Base-by-base conservation (phyloP, 208 protist species). In the Acanthamoeba triangularis region DNA sequence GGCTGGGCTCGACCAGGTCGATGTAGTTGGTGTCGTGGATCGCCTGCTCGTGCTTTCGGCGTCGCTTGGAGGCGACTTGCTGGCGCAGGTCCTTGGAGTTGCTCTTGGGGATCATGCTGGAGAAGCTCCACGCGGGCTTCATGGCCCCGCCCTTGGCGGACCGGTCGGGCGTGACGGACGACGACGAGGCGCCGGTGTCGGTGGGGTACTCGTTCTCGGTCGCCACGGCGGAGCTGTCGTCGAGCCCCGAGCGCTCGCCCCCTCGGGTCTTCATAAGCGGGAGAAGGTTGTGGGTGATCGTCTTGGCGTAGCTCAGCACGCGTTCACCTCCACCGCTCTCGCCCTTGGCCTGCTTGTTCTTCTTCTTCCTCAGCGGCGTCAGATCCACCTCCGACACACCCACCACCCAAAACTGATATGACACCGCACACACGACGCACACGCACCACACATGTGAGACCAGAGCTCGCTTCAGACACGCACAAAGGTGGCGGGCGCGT, bases 81-180 rank as follows among this genome's bases (percentile, higher is more conserved):
- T 10, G 72, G 11, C 37, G 72, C 72, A 30, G 10, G 35, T 80
- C 72, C 72, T 80, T 80, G 33, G 72, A 76, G 33, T 76, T 35
- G n/a, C 23, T 80, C 33, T 80, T 80, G 72, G 72, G 72, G 33
- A 80, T 80, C 65, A 74, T 74, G 65, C 2, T 74, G 65, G 65
- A n/a, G 5, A 80, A 80, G 72, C 72, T 80, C 72, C 72, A 80
- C 33, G 35, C 72, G 18, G 72, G 35, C 35, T 80, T 80, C 54
- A 59, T 59, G 16, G 54, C 54, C 25, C 8, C 61, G 18, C 61
- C 25, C 61, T 67, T 67, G 61, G 16, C 3, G 25, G 59, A 8
- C 3, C 61, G 61, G 61, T 25, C 61, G 4, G 25, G 7, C 16
- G 61, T 30, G 16, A 23, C 28, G 16, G 61, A 67, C 61, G 61